Percentiles rank a stretch among this genome's conserved stretches.
These are phyloP conservation scores for Nannochloropsis gaditana DNA, from an alignment of 108 stramenopile species.

Conservation along the genomic window DNA sequence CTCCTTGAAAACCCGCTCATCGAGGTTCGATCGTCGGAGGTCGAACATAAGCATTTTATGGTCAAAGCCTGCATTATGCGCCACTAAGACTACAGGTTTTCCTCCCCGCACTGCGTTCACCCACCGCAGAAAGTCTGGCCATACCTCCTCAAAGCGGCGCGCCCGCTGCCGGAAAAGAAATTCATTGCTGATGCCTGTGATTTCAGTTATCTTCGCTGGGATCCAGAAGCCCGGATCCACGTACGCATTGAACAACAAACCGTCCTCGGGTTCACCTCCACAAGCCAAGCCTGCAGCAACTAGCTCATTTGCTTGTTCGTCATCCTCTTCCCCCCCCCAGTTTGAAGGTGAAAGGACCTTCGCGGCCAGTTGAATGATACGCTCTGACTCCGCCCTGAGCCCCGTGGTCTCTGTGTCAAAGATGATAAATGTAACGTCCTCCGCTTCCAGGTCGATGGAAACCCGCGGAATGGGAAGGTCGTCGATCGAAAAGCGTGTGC, in stretches of 20 bases:
- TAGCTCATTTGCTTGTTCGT: neutral
- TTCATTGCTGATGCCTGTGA: constrained; percentile 37
- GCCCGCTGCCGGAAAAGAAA: constrained; percentile 23
- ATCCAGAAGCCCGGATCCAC: neutral
- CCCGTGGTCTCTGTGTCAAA: constrained; percentile 45
- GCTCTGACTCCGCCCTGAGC: constrained; percentile 18
- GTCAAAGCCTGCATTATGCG: constrained; percentile 40
- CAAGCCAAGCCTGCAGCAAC: constrained; percentile 9
- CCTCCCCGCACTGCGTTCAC: neutral
- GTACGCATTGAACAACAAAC: neutral
- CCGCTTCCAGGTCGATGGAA: constrained; percentile 24
- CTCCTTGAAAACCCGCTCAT: constrained; percentile 32
- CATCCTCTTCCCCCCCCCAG: constrained; percentile 8
- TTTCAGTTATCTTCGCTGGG: neutral
- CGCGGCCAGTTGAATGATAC: constrained; percentile 38
- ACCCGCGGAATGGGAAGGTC: neutral
- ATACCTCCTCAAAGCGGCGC: constrained; percentile 24
- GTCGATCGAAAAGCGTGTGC: neutral
- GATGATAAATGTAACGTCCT: constrained; percentile 27
- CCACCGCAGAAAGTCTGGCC: constrained; percentile 35
- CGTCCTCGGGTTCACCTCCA: constrained; percentile 26
- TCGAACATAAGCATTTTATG: constrained; percentile 30
- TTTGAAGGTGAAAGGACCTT: constrained; percentile 15
- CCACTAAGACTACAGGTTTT: constrained; percentile 27
- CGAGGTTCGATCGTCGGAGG: constrained; percentile 14